Base-by-base conservation (phyloP, 371 early-diverging fungal species). In the Phascolomyces articulosus region DNA sequence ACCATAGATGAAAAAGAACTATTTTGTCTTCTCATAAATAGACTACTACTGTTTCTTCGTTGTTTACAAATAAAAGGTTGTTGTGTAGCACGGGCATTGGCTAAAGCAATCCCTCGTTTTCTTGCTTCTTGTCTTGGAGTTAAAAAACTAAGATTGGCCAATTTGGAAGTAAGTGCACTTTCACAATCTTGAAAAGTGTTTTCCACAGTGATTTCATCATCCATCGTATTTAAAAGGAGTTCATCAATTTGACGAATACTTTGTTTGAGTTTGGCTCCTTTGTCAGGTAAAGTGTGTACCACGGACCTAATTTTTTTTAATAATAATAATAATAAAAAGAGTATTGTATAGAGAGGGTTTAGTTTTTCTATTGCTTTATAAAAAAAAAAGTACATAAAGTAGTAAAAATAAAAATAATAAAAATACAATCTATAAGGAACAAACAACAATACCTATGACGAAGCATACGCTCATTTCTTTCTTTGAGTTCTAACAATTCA, bases 391-490 rank as follows among this genome's bases (percentile, higher is more conserved):
- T 9, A 41, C 0, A 24, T 3, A 26, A 6, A 55, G 55, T 7
- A 20, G 44, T 15, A 34, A n/a, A 0, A 41, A 58, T 40, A 58
- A 8, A 3, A 58, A 8, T n/a, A 49, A 3, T 48, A 49, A 29
- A 47, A n/a, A n/a, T n/a, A n/a, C n/a, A n/a, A n/a, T n/a, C n/a
- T n/a, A n/a, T n/a, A n/a, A n/a, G n/a, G n/a, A n/a, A n/a, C n/a
- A n/a, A n/a, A n/a, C n/a, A n/a, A n/a, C 2, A 3, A 7, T 61
- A 61, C 62, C 54, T 61, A 16, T 51, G 54, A 47, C 53, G 62
- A 26, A 61, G 62, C 62, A 61, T 53, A 40, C 51, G 62, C 24
- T 61, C 53, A 53, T 61, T 48, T 16, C 62, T 47, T 53, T 51
- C 53, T 24, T 61, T 61, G 18, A 51, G 51, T 53, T 61, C 54